Conservation (phyloP, 2,329 filamentous ascomycete genomes). For the Davidsoniella neocaledoniae region DNA sequence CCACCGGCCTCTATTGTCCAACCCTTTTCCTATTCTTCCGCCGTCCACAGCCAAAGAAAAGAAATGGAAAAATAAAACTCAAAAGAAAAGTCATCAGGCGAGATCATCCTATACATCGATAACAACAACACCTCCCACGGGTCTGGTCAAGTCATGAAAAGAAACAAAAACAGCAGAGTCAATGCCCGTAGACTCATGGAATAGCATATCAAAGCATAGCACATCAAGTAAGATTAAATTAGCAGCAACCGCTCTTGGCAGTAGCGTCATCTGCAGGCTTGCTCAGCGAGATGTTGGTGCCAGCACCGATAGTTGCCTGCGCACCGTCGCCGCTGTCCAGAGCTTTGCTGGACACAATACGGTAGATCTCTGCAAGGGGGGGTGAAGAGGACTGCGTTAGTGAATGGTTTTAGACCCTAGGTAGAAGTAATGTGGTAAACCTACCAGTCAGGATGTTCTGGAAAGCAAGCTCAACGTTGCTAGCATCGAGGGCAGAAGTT, state of each 20-base stretch:
- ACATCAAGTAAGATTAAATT: slow-evolving; percentile 21
- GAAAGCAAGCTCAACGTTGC: slow-evolving; percentile 97
- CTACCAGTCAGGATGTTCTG: slow-evolving; percentile 97
- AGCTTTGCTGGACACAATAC: slow-evolving; percentile 95
- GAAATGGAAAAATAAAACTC: neutral
- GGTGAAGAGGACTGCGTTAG: neutral
- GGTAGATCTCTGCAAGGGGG: slow-evolving; percentile 70
- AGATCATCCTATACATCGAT: too few relatives aligned
- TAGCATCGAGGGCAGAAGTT: slow-evolving; percentile 94
- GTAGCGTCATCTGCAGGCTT: slow-evolving; percentile 63
- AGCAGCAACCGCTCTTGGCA: slow-evolving; percentile 67
- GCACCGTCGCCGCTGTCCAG: slow-evolving; percentile 75
- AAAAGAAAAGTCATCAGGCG: neutral
- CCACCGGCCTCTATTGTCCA: too few relatives aligned
- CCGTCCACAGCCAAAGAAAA: neutral
- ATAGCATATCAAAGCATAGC: slow-evolving; percentile 10
- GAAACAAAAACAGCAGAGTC: slow-evolving; percentile 6
- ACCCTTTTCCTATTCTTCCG: neutral
- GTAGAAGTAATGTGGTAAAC: slow-evolving; percentile 17
- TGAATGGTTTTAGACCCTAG: neutral
- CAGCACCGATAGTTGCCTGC: slow-evolving; percentile 62
- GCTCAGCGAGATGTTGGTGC: slow-evolving; percentile 73
- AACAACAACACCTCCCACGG: neutral
- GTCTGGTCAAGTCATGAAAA: neutral
- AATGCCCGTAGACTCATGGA: slow-evolving; percentile 1